Evolutionary conservation across 371 early-diverging fungal species (phyloP).

Genomic region (Mucor velutinosus): DNA sequence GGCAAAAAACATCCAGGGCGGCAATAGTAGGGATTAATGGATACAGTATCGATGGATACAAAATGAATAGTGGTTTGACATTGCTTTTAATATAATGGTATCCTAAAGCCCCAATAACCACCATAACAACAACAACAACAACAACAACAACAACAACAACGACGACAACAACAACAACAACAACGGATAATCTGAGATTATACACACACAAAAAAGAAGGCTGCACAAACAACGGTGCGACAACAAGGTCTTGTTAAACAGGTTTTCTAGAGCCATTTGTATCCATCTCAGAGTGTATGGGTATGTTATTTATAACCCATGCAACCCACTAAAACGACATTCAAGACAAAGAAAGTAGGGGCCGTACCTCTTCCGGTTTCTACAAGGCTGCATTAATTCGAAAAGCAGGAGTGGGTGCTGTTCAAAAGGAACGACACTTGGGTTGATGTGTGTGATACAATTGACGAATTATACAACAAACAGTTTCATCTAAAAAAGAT

Average conservation of each 20-base stretch:
- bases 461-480: conserved; percentile 3
- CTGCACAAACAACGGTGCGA: background rate
- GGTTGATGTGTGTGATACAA: background rate
- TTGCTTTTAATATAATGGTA: too few relatives aligned
- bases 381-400: background rate
- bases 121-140: too few relatives aligned
- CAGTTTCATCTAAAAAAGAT: conserved; percentile 2
- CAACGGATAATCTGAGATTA: background rate
- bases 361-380: background rate
- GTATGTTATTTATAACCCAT: background rate
- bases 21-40: background rate
- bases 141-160: background rate
- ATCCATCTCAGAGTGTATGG: background rate
- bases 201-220: background rate
- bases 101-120: too few relatives aligned
- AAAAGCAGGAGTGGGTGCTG: background rate
- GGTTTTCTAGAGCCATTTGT: background rate
- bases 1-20: background rate
- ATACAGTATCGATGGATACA: background rate
- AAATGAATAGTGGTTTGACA: too few relatives aligned
- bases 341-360: background rate
- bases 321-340: background rate
- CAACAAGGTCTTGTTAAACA: background rate
- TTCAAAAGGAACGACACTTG: background rate
- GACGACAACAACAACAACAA: background rate